phyloP scores from a whole-genome alignment of 2,329 filamentous ascomycete species.

The Aspergillus vadensis region DNA sequence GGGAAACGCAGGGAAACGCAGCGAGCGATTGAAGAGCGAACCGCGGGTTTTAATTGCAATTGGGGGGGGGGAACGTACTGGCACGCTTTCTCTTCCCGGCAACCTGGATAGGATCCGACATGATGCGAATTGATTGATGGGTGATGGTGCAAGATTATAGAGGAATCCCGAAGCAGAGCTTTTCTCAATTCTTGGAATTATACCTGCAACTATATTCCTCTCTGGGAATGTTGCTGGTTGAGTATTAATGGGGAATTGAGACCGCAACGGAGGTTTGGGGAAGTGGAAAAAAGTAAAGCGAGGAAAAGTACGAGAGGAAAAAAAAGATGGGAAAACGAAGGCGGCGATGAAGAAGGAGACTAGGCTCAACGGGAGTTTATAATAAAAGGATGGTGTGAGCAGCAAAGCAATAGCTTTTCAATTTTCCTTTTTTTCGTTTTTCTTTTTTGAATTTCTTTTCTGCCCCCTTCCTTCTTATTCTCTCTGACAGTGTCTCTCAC shows the following conservation, averaged over 20 bases:
- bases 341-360: background rate
- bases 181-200: background rate
- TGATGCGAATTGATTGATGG: constrained; percentile 22
- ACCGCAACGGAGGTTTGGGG: background rate
- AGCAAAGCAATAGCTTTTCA: background rate
- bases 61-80: constrained; percentile 33
- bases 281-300: background rate
- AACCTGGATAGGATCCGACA: constrained; percentile 36
- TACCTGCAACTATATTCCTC: no score
- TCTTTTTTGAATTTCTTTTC: background rate
- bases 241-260: background rate
- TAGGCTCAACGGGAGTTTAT: background rate
- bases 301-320: constrained; percentile 8
- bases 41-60: background rate
- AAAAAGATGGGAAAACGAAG: constrained; percentile 1
- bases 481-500: background rate
- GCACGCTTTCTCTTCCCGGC: constrained; percentile 44
- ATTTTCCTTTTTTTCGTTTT: no score
- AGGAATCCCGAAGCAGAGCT: background rate
- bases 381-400: background rate
- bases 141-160: background rate
- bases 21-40: background rate
- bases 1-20: background rate
- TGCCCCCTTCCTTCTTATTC: background rate
- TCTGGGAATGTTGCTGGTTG: background rate